These are phyloP conservation scores for Verticillium klebahnii DNA, from an alignment of 2,329 filamentous ascomycete genomes.

Conservation along the genomic window DNA sequence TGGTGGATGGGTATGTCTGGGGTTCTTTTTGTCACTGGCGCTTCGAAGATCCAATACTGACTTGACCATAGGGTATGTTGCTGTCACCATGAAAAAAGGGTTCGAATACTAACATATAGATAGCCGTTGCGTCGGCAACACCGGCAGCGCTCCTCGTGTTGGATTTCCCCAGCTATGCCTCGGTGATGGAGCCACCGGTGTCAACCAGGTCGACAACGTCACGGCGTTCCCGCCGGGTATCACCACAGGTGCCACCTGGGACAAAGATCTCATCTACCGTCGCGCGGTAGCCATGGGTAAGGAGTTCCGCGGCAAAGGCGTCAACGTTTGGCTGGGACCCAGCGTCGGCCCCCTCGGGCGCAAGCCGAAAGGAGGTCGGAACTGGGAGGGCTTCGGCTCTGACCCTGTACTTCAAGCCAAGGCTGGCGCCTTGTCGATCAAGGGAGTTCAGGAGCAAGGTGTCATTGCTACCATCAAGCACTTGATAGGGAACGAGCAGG, in stretches of 20 bases:
- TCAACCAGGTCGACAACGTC: slow-evolving; percentile 68
- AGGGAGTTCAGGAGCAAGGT: slow-evolving; percentile 57
- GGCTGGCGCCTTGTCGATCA: slow-evolving; percentile 73
- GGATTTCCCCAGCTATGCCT: slow-evolving; percentile 69
- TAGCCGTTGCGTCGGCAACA: slow-evolving; percentile 70
- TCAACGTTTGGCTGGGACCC: slow-evolving; percentile 67
- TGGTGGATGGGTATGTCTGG: slow-evolving; percentile 58
- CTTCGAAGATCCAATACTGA: slow-evolving; percentile 4
- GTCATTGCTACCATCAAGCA: slow-evolving; percentile 55
- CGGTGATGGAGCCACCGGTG: slow-evolving; percentile 66
- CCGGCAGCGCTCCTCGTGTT: slow-evolving; percentile 64
- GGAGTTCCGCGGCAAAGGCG: slow-evolving; percentile 69
- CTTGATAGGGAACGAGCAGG: slow-evolving; percentile 51
- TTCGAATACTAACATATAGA: slow-evolving; percentile 1
- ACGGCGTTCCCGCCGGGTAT: slow-evolving; percentile 79
- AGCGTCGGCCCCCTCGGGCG: slow-evolving; percentile 67
- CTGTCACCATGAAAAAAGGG: neutral
- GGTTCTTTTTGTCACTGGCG: neutral
- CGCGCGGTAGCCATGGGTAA: slow-evolving; percentile 64
- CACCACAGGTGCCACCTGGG: slow-evolving; percentile 69
- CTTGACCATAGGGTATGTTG: slow-evolving; percentile 14
- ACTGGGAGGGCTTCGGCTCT: slow-evolving; percentile 70
- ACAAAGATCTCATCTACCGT: slow-evolving; percentile 66
- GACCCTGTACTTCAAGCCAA: slow-evolving; percentile 73
- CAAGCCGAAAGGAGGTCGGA: slow-evolving; percentile 67